These are phyloP conservation scores for Stachybotrys chlorohalonatus DNA, from an alignment of 2,329 filamentous ascomycete genomes.

Conservation along the genomic window DNA sequence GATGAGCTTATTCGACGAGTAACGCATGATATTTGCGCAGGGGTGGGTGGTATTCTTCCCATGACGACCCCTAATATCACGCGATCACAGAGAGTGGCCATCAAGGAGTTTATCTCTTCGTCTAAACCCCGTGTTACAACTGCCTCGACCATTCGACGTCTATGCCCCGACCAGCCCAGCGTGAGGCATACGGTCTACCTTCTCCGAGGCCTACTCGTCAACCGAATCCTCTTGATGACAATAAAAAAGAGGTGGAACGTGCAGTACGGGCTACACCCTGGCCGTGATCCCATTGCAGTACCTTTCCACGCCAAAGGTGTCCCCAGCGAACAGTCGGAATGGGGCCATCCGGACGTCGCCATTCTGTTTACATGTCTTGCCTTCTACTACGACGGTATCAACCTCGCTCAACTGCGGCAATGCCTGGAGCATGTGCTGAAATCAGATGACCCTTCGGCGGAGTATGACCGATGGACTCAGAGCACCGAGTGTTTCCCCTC, in stretches of 20 bases:
- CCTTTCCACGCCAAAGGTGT: conserved; percentile 32
- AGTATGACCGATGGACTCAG: conserved; percentile 46
- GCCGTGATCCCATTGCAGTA: conserved; percentile 53
- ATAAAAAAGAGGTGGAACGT: conserved; percentile 61
- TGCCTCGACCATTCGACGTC: conserved; percentile 5
- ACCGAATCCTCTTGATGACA: conserved; percentile 48
- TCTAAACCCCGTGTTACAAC: conserved; percentile 4
- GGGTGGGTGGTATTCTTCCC: conserved; percentile 11
- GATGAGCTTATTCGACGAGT: conserved; percentile 25
- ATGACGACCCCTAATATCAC: conserved; percentile 9
- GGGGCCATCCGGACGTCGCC: conserved; percentile 58
- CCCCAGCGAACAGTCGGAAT: conserved; percentile 56
- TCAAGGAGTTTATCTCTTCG: conserved; percentile 13
- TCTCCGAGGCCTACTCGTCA: conserved; percentile 53
- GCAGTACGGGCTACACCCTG: conserved; percentile 49
- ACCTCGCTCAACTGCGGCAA: conserved; percentile 36
- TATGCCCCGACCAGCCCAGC: conserved; percentile 12
- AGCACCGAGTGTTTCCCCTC: conserved; percentile 34
- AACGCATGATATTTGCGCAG: conserved; percentile 11
- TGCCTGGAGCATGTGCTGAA: conserved; percentile 41
- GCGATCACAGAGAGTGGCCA: conserved; percentile 11
- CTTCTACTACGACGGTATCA: conserved; percentile 58
- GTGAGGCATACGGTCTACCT: conserved; percentile 34
- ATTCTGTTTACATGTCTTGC: conserved; percentile 57
- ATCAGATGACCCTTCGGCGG: conserved; percentile 44